Evolutionary conservation across 306 rosid genomes (phyloP).

Genomic region (Acacia melanoxylon): DNA sequence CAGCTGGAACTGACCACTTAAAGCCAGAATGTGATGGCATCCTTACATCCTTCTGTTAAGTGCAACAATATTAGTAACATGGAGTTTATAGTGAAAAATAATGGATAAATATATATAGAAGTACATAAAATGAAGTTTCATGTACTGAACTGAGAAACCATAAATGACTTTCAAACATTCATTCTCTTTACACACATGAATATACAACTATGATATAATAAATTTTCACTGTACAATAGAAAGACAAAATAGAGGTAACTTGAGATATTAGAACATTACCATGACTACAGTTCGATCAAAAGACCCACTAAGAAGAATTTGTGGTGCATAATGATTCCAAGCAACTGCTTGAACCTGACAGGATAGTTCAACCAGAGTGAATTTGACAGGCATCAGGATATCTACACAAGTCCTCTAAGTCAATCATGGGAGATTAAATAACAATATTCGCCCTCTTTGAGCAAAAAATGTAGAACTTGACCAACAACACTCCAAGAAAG

Average conservation of each 20-base stretch:
- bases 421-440: neutral
- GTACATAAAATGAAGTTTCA: neutral
- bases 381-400: slow-evolving; percentile 29
- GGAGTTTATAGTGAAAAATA: neutral
- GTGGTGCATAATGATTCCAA: slow-evolving; percentile 76
- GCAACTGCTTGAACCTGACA: slow-evolving; percentile 94
- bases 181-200: neutral
- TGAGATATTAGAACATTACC: slow-evolving; percentile 53
- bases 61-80: slow-evolving; percentile 22
- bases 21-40: slow-evolving; percentile 80
- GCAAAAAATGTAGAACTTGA: neutral
- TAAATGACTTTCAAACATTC: neutral
- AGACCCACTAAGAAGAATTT: slow-evolving; percentile 90
- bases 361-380: slow-evolving; percentile 24
- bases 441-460: neutral
- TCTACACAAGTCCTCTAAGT: neutral
- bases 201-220: neutral
- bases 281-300: slow-evolving; percentile 80
- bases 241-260: neutral
- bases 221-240: neutral
- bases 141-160: neutral
- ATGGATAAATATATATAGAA: neutral
- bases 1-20: slow-evolving; percentile 74
- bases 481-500: slow-evolving; percentile 2
- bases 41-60: slow-evolving; percentile 86